Conservation (phyloP, 441 rosid genomes). For the Raphanus hybrid region DNA sequence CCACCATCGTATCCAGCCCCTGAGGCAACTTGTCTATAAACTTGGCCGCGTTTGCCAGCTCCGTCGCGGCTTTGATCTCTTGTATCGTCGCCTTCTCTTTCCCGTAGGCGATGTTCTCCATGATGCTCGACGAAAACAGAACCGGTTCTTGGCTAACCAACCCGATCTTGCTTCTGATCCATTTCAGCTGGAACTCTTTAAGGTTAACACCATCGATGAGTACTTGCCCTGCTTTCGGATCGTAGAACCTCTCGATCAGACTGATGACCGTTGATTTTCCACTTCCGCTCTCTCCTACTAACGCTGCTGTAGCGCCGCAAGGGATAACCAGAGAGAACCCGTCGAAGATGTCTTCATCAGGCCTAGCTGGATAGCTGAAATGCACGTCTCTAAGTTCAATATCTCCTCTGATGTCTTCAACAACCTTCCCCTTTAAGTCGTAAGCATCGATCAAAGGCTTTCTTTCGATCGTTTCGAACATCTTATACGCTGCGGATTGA, state of each 20-base stretch:
- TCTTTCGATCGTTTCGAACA: constrained; percentile 55
- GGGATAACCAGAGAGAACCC: constrained; percentile 53
- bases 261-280: constrained; percentile 66
- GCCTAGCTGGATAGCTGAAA: constrained; percentile 63
- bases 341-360: constrained; percentile 49
- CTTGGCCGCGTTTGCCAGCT: constrained; percentile 59
- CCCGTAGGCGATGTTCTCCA: constrained; percentile 59
- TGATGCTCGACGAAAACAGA: constrained; percentile 55
- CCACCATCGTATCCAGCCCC: constrained; percentile 61
- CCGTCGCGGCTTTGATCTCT: constrained; percentile 54
- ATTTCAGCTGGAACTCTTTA: constrained; percentile 52
- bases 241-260: constrained; percentile 62
- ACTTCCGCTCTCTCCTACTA: constrained; percentile 68
- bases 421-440: constrained; percentile 44
- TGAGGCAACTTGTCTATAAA: constrained; percentile 59
- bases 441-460: constrained; percentile 56
- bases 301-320: constrained; percentile 57
- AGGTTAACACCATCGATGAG: constrained; percentile 57
- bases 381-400: constrained; percentile 51
- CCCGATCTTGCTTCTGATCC: constrained; percentile 63
- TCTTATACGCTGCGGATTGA: constrained; percentile 29
- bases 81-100: constrained; percentile 49
- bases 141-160: constrained; percentile 69
- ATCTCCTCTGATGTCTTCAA: constrained; percentile 51
- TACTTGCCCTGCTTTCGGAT: constrained; percentile 57